These are phyloP conservation scores for Aspergillus fumigatus DNA, from an alignment of 2,329 filamentous ascomycete genomes.

Conservation along the genomic window DNA sequence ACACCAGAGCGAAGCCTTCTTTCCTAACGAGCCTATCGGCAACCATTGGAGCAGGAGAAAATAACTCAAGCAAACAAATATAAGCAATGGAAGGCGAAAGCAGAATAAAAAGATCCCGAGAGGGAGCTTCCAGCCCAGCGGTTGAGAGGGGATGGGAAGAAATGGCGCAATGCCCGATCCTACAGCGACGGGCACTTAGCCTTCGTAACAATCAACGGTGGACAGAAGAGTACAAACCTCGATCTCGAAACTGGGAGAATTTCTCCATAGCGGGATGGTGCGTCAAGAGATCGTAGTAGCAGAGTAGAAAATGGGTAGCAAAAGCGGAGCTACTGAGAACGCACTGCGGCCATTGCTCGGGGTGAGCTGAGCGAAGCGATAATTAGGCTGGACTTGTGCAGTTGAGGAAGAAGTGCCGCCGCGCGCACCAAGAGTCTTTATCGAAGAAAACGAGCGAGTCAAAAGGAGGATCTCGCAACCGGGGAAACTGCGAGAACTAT, in stretches of 20 bases:
- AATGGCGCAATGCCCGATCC: constrained; percentile 96
- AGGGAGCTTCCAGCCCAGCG: constrained; percentile 59
- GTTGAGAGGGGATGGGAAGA: constrained; percentile 69
- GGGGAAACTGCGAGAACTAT: not conserved
- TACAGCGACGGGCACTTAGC: constrained; percentile 35
- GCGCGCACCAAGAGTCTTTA: not conserved
- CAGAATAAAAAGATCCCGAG: constrained; percentile 70
- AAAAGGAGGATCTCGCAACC: not conserved
- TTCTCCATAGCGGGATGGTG: constrained; percentile 68
- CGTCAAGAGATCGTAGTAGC: not conserved
- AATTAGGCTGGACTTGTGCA: not conserved
- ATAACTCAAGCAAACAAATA: constrained; percentile 64
- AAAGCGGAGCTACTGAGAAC: not conserved
- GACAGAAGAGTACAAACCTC: constrained; percentile 52
- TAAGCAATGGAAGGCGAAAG: constrained; percentile 73
- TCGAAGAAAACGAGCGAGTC: not conserved
- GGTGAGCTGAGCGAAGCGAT: not conserved
- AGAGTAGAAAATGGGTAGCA: not conserved
- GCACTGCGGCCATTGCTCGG: not conserved
- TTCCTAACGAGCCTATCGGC: constrained; percentile 62
- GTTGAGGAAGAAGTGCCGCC: not conserved
- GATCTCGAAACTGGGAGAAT: constrained; percentile 87
- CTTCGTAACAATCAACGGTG: not conserved
- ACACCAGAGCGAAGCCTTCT: constrained; percentile 83
- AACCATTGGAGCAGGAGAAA: constrained; percentile 80